phyloP scores from a whole-genome alignment of 2,329 filamentous ascomycete species.

The Aspergillus pseudoglaucus region DNA sequence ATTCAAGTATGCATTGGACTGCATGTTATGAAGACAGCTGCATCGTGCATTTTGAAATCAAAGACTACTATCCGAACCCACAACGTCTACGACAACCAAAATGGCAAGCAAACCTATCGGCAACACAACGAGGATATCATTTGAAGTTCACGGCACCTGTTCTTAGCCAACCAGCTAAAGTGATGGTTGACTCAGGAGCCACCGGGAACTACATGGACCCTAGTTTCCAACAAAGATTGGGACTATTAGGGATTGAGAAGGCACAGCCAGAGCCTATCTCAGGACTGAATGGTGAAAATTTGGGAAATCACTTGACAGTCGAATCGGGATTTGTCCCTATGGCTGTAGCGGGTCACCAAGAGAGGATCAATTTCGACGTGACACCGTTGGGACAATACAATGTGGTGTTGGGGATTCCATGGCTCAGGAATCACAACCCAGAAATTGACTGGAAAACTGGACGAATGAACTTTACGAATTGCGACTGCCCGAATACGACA shows the following conservation, averaged over 20 bases:
- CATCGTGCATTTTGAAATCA: not conserved
- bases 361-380: not conserved
- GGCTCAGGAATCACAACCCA: constrained; percentile 1
- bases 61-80: not conserved
- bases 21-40: not conserved
- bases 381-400: not conserved
- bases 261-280: not conserved
- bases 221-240: not conserved
- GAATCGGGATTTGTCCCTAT: not conserved
- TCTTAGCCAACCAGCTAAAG: not conserved
- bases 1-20: not conserved
- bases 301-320: not conserved
- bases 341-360: not conserved
- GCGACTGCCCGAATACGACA: not conserved
- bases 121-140: not conserved
- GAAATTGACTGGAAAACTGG: not conserved
- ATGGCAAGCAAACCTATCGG: not conserved
- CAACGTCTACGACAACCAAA: not conserved
- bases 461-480: not conserved
- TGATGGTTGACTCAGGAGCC: not conserved
- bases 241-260: not conserved
- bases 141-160: not conserved
- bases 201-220: not conserved
- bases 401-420: constrained; percentile 1
- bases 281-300: not conserved